Evolutionary conservation across 2,329 filamentous ascomycete genomes (phyloP), one percentile per base, ranked within the genome.

Genomic region (Aspergillus sp.): DNA sequence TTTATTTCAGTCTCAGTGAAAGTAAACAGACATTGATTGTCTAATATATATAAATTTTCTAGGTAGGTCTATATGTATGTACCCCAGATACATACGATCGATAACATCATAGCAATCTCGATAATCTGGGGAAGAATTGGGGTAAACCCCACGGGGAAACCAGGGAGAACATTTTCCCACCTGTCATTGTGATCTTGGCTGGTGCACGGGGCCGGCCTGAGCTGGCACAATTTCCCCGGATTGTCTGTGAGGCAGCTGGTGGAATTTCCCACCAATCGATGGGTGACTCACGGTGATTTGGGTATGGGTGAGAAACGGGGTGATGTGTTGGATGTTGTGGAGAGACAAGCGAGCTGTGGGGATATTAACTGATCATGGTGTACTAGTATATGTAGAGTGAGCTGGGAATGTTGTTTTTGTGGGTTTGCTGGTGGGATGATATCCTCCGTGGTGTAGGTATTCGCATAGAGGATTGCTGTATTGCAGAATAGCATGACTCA

Each of bases 221-320:
- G 15, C 7, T 23, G 45, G 41, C 23, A 17, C 30, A 47, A 47
- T 47, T 55, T 55, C 53, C 53, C 53, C 53, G 53, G 41, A 47
- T 47, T 45, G n/a, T 36, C 32, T 13, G 32, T 47, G 25, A 41
- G 28, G 23, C 25, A 19, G 19, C 12, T 13, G 15, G 17, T 39
- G 13, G 53, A 23, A 47, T 55, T 41, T 55, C 45, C 53, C 53
- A 55, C 53, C 53, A 55, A 55, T 55, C 15, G 53, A n/a, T n/a
- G 28, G 25, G 13, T 17, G 25, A 28, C 32, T 36, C 32, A 36
- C 12, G 25, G 7, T 23, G 25, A 6, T n/a, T 28, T 32, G 8
- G 15, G 9, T 45, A 43, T 19, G n/a, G 7, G 7, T 43, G 39
- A n/a, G 45, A 2, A 7, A n/a, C 28, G 45, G 12, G 12, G 23